Evolutionary conservation across 2,329 filamentous ascomycete genomes (phyloP), one percentile per base, ranked within the genome.

Genomic region (Cladorrhinum sp.): DNA sequence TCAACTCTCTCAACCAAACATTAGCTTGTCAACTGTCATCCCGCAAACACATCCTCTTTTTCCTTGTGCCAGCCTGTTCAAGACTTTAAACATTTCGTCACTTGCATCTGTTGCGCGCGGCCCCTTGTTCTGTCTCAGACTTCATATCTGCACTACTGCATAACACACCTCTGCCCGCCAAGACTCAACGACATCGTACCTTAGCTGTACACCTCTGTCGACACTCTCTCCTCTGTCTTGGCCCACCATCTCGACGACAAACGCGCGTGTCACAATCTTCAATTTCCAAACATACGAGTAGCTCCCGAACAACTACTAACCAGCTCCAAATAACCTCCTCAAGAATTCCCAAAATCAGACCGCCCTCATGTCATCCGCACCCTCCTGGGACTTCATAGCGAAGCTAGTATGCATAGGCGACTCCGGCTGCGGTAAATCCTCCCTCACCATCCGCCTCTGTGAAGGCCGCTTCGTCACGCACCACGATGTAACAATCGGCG

Each of bases 401-500:
- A 99, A 99, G 78, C 91, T 99, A 70, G 93, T 98, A 73, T 96
- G 92, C 79, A 92, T 99, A 71, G 95, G 95, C 75, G 95, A 98
- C 79, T 95, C 90, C 50, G 95, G 93, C 73, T 96, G 92, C 73
- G 95, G 95, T 72, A 99, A 99, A 81, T 96, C 92, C 64, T 86
- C 91, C 76, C 85, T 97, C 68, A 96, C 93, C 59, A 93, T 97
- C 74, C 91, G 93, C 65, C 90, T 98, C 65, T 97, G 93, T 79
- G 93, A 97, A 82, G 93, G 93, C 70, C 91, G 93, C 74, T 97
- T 98, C 81, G 92, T 91, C 58, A 85, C 90, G 58, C 90, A 95
- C 74, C 93, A 97, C 83, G 93, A 97, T 81, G 93, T 97, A 67
- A 98, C 93, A 66, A 97, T 97, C 72, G 93, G 93, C 67, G 93